Conservation (phyloP, 2,329 filamentous ascomycete genomes). For the Endoconidiophora laricicola region DNA sequence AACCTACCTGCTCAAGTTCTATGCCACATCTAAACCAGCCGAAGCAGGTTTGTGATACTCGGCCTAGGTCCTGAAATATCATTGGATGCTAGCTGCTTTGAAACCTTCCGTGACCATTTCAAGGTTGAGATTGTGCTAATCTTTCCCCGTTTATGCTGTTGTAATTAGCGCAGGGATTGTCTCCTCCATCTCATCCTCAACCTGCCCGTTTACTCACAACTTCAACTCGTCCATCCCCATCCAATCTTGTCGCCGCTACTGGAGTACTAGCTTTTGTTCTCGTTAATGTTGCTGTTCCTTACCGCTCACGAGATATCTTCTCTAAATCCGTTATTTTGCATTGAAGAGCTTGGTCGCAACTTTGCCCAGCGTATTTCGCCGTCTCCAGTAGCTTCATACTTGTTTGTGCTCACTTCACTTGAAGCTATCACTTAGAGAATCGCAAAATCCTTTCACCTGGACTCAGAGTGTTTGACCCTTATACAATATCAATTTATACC, state of each 20-base stretch:
- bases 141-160: conserved; percentile 7
- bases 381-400: background rate
- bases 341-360: background rate
- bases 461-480: too few species aligned
- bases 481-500: too few species aligned
- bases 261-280: too few species aligned
- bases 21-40: background rate
- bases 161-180: background rate
- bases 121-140: conserved; percentile 5
- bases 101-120: background rate
- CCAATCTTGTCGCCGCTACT: background rate
- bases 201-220: background rate
- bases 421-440: too few species aligned
- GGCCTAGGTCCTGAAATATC: background rate
- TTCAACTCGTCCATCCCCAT: background rate
- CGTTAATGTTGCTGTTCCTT: too few species aligned
- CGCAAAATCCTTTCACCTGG: too few species aligned
- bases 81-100: background rate
- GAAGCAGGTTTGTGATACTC: background rate
- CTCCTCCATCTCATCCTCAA: background rate
- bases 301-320: background rate
- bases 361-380: conserved; percentile 2
- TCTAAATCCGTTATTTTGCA: conserved; percentile 5
- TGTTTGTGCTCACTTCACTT: too few species aligned
- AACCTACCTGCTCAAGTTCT: too few species aligned